Percentiles rank a stretch among this genome's conserved stretches.
Evolutionary conservation across 768 basidiomycete species (phyloP).

Genomic region (Rhodocollybia butyracea): DNA sequence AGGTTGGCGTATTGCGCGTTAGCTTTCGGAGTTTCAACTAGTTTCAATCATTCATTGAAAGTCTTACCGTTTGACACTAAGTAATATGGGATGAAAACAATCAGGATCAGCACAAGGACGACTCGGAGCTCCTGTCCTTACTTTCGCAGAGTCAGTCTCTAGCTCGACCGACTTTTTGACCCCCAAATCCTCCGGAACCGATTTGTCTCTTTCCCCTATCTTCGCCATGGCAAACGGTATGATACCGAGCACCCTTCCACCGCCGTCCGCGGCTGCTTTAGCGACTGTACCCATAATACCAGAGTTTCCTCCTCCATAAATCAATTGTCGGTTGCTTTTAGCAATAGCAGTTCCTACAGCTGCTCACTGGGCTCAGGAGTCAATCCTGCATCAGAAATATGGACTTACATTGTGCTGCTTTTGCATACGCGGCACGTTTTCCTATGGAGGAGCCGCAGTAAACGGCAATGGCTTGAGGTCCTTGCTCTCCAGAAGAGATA

Average conservation of each 20-base stretch:
- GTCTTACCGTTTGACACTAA: background rate
- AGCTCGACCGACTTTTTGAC: background rate
- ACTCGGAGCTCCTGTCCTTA: constrained; percentile 6
- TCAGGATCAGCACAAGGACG: background rate
- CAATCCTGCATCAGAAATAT: background rate
- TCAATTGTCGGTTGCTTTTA: constrained; percentile 52
- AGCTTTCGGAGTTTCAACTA: constrained; percentile 9
- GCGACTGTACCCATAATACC: constrained; percentile 87
- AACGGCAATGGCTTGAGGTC: constrained; percentile 54
- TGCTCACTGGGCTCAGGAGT: constrained; percentile 20
- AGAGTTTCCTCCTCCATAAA: constrained; percentile 83
- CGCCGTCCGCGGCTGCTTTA: constrained; percentile 54
- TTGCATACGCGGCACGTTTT: constrained; percentile 51
- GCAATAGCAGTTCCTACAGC: constrained; percentile 77
- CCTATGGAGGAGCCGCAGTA: constrained; percentile 83
- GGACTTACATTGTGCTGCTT: constrained; percentile 67
- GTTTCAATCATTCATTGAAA: constrained; percentile 14
- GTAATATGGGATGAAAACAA: background rate
- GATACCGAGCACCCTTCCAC: constrained; percentile 75
- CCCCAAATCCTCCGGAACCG: constrained; percentile 19
- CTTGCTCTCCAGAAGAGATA: background rate
- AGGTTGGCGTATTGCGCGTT: constrained; percentile 7
- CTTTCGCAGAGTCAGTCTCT: background rate
- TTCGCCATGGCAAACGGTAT: constrained; percentile 73
- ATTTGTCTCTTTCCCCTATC: constrained; percentile 60